Evolutionary conservation across 257 asterid species (phyloP).

Genomic region (Solanum gracilifrons): DNA sequence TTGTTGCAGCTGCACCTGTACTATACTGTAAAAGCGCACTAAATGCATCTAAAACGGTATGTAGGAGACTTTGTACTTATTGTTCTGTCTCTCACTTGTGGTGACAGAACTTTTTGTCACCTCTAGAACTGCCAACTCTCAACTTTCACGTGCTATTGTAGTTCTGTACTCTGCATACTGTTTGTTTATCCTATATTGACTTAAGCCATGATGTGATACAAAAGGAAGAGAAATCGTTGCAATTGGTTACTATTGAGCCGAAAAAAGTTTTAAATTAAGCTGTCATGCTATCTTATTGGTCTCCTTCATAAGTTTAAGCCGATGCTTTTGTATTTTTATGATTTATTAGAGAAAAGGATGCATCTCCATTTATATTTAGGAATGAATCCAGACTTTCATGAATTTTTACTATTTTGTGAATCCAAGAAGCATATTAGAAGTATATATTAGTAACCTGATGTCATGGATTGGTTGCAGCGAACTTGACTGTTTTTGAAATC

Average conservation of each 20-base stretch:
- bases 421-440: not conserved
- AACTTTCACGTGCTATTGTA: not conserved
- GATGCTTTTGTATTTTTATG: not conserved
- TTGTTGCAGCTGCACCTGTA: constrained; percentile 98
- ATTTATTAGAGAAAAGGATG: not conserved
- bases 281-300: not conserved
- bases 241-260: not conserved
- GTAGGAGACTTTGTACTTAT: constrained; percentile 1
- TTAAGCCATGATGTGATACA: not conserved
- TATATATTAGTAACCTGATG: not conserved
- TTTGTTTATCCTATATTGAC: not conserved
- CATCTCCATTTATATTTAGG: not conserved
- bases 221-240: not conserved
- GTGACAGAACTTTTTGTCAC: not conserved
- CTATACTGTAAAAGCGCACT: constrained; percentile 69
- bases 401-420: not conserved
- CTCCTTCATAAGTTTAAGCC: not conserved
- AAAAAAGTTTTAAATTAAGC: not conserved
- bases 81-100: not conserved
- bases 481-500: not conserved
- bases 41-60: constrained; percentile 62
- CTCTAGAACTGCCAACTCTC: not conserved
- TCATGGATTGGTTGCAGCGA: not conserved
- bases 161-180: not conserved
- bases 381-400: not conserved